Conservation (phyloP, 139 green algal species). For the Astrephomene gubernaculifera region DNA sequence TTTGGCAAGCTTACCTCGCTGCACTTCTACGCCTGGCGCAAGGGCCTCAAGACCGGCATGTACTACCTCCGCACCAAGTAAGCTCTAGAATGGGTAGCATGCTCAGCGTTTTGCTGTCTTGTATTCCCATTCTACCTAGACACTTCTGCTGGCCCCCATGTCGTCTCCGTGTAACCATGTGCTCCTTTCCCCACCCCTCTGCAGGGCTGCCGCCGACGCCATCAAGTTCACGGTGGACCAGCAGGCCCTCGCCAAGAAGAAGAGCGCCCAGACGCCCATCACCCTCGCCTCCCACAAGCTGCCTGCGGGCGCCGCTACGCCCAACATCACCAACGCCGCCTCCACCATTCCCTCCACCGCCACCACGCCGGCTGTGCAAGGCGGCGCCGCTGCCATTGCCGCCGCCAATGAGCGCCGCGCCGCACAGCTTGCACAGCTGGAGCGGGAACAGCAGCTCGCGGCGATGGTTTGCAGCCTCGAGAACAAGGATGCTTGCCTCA, state of each 20-base stretch:
- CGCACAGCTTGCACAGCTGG: conserved; percentile 46
- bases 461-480: conserved; percentile 94
- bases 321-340: conserved; percentile 29
- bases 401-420: conserved; percentile 20
- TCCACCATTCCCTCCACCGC: conserved; percentile 26
- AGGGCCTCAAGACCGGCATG: conserved; percentile 97
- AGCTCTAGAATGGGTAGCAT: too few relatives aligned
- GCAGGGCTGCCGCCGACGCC: conserved; percentile 91
- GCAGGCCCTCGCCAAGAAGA: conserved; percentile 63
- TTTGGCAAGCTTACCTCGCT: conserved; percentile 99
- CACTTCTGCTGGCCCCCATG: not conserved
- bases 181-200: not conserved
- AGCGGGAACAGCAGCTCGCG: conserved; percentile 81
- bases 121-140: too few relatives aligned
- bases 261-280: not conserved
- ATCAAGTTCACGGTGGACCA: conserved; percentile 99
- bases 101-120: too few relatives aligned
- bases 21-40: conserved; percentile 98
- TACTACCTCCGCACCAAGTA: conserved; percentile 96
- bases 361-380: not conserved
- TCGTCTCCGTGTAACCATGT: not conserved
- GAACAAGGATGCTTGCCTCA: conserved; percentile 98
- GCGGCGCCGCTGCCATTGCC: conserved; percentile 3
- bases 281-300: conserved; percentile 9
- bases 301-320: not conserved